Evolutionary conservation across 257 asterid genomes (phyloP).

Genomic region (Jacaranda mimosifolia): DNA sequence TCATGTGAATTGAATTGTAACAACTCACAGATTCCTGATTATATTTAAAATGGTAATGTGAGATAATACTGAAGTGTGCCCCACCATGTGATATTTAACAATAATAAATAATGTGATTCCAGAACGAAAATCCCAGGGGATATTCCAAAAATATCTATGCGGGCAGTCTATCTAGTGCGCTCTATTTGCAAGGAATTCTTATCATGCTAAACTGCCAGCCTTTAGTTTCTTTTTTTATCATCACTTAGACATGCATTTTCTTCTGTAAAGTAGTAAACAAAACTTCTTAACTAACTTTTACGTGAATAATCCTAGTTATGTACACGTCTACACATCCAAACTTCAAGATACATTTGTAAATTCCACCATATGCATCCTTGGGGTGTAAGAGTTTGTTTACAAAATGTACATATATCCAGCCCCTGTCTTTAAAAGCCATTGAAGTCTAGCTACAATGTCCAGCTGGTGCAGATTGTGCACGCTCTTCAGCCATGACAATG

Average conservation of each 20-base stretch:
- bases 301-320: neutral
- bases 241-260: neutral
- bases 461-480: constrained; percentile 13
- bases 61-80: neutral
- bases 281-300: neutral
- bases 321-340: neutral
- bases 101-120: neutral
- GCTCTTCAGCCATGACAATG: constrained; percentile 9
- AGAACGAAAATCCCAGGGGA: too few relatives aligned
- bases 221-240: constrained; percentile 21
- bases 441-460: constrained; percentile 27
- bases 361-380: neutral
- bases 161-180: neutral
- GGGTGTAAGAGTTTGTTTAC: constrained; percentile 10
- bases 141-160: constrained; percentile 1
- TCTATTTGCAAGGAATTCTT: neutral
- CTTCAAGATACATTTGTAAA: constrained; percentile 4
- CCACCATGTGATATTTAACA: neutral
- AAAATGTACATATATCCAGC: constrained; percentile 8
- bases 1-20: neutral
- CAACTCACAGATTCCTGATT: constrained; percentile 12
- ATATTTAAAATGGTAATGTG: neutral
- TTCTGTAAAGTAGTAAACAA: neutral
- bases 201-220: neutral
- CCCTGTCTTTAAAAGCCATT: constrained; percentile 17